A percentile compares a stretch with the other conserved stretches of the same genome.
Conservation (phyloP, 2,329 filamentous ascomycete species). For the Exophiala sp. region DNA sequence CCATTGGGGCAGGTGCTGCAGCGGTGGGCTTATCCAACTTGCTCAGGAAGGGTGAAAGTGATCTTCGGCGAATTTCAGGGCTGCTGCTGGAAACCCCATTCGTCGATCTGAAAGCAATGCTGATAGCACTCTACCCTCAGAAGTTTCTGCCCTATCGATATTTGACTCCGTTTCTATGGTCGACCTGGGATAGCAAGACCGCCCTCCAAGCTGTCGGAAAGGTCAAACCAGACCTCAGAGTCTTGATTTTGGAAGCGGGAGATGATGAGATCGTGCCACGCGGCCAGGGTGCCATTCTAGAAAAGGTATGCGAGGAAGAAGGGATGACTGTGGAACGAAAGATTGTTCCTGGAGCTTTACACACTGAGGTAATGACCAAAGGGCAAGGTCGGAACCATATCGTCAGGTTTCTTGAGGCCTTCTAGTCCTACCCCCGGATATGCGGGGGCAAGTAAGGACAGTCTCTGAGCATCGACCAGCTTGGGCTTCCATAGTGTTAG, state of each 20-base stretch:
- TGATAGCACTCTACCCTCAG: slow-evolving; percentile 67
- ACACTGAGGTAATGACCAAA: slow-evolving; percentile 45
- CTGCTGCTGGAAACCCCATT: slow-evolving; percentile 73
- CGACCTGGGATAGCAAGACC: slow-evolving; percentile 45
- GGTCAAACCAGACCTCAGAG: slow-evolving; percentile 23
- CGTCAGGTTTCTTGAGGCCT: slow-evolving; percentile 16
- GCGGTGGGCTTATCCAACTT: slow-evolving; percentile 36
- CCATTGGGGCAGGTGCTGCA: slow-evolving; percentile 66
- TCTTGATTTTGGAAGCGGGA: slow-evolving; percentile 39
- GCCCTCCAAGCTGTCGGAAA: slow-evolving; percentile 39
- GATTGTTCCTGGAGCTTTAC: slow-evolving; percentile 44
- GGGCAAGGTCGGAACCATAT: slow-evolving; percentile 36
- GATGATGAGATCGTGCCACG: slow-evolving; percentile 43
- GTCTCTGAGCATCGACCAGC: too few relatives aligned
- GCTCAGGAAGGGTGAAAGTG: slow-evolving; percentile 11
- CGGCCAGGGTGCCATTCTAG: slow-evolving; percentile 34
- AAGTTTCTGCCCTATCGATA: slow-evolving; percentile 74
- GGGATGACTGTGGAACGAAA: slow-evolving; percentile 36
- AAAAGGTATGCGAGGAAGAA: slow-evolving; percentile 32
- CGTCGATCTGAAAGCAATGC: slow-evolving; percentile 63
- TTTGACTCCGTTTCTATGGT: slow-evolving; percentile 67
- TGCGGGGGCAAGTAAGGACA: too few relatives aligned
- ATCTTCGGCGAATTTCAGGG: slow-evolving; percentile 34
- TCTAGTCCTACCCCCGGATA: not conserved
- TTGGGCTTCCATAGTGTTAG: too few relatives aligned